phyloP scores from a whole-genome alignment of 2,329 filamentous ascomycete genomes.

The Elsinoe perseae region DNA sequence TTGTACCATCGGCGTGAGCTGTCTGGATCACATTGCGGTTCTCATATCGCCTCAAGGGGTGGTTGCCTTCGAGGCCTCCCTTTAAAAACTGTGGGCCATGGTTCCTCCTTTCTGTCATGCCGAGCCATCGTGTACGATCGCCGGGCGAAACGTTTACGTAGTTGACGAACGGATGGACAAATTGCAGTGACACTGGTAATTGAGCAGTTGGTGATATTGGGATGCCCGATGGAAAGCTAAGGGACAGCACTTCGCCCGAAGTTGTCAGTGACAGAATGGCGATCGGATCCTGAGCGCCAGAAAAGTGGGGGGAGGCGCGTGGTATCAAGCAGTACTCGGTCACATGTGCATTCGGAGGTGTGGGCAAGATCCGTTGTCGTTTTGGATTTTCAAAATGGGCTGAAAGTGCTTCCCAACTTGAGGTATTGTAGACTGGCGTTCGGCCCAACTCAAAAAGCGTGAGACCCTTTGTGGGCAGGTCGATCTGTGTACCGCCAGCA shows the following conservation, averaged over 20 bases:
- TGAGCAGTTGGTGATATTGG: constrained; percentile 89
- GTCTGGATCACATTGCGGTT: constrained; percentile 77
- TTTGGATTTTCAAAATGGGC: constrained; percentile 74
- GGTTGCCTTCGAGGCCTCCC: constrained; percentile 67
- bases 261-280: constrained; percentile 71
- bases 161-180: constrained; percentile 83
- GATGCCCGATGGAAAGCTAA: constrained; percentile 88
- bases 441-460: constrained; percentile 84
- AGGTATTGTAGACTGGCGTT: constrained; percentile 86
- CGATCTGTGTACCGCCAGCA: constrained; percentile 67
- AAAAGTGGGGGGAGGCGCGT: constrained; percentile 73
- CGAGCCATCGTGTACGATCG: constrained; percentile 75
- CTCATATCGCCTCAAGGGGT: constrained; percentile 68
- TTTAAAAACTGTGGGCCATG: constrained; percentile 70
- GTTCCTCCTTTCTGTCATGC: constrained; percentile 75
- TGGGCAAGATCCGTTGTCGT: constrained; percentile 60
- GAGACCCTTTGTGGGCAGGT: constrained; percentile 63
- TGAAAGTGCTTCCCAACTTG: constrained; percentile 74
- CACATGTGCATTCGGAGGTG: constrained; percentile 69
- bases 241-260: constrained; percentile 79
- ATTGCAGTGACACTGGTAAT: constrained; percentile 75
- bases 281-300: constrained; percentile 81
- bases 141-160: constrained; percentile 64
- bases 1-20: constrained; percentile 80
- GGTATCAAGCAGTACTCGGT: constrained; percentile 78